Percentiles rank a stretch among this genome's conserved stretches.
Conservation (phyloP, 202 grass and related monocot genomes). For the Elaeis oleifera region DNA sequence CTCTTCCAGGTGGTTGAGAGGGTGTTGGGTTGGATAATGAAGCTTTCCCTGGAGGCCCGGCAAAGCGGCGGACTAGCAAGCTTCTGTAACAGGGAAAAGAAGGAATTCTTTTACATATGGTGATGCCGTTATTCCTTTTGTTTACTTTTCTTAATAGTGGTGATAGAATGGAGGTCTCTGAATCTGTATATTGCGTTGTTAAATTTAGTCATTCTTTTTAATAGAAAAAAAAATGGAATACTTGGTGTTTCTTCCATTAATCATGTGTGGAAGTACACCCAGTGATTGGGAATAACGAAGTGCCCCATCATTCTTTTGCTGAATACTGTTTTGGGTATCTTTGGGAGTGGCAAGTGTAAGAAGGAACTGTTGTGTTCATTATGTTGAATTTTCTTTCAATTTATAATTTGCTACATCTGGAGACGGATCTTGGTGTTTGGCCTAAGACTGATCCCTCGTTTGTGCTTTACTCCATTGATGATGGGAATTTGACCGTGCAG, state of each 20-base stretch:
- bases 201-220: neutral
- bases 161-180: neutral
- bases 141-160: neutral
- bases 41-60: constrained; percentile 86
- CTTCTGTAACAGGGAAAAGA: constrained; percentile 50
- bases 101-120: neutral
- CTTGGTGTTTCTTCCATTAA: neutral
- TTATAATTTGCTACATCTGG: too few relatives aligned
- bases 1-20: constrained; percentile 67
- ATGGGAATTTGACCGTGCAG: too few relatives aligned
- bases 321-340: neutral
- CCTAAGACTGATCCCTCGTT: too few relatives aligned
- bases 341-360: neutral
- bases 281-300: constrained; percentile 4
- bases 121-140: neutral
- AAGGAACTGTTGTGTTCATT: neutral
- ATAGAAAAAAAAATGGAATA: neutral
- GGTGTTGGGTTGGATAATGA: constrained; percentile 97
- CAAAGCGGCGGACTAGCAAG: constrained; percentile 88
- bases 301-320: constrained; percentile 7
- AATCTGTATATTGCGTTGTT: neutral
- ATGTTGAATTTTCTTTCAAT: neutral
- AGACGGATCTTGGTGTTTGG: too few relatives aligned
- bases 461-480: too few relatives aligned
- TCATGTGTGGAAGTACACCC: constrained; percentile 2